Evolutionary conservation across 305 asterid species (phyloP).

Genomic region (Lippia alba): DNA sequence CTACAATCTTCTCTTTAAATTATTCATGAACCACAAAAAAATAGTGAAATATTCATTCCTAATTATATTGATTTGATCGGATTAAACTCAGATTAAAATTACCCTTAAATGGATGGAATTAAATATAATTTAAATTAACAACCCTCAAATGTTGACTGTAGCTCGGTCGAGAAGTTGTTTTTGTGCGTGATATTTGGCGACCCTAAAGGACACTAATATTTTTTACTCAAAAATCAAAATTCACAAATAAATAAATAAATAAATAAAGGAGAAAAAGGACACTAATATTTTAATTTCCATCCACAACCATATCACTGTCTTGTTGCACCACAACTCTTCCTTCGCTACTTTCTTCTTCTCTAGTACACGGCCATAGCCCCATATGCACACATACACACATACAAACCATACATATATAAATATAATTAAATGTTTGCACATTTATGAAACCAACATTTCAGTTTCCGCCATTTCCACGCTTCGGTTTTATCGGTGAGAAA

Average conservation of each 20-base stretch:
- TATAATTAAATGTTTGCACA: neutral
- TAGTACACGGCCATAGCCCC: neutral
- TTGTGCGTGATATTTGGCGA: conserved; percentile 4
- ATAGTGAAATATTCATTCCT: too few relatives aligned
- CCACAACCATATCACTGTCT: neutral
- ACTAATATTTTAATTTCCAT: neutral
- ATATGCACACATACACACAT: neutral
- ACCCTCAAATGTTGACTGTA: too few relatives aligned
- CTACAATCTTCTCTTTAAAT: too few relatives aligned
- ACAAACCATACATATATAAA: neutral
- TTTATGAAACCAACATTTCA: neutral
- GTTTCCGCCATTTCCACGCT: neutral
- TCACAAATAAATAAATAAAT: too few relatives aligned
- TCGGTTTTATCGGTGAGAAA: conserved; percentile 35
- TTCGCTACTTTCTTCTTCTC: neutral
- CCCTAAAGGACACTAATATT: neutral
- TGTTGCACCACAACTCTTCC: neutral
- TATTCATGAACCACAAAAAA: too few relatives aligned
- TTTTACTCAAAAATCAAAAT: too few relatives aligned
- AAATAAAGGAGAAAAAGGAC: too few relatives aligned
- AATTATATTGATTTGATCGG: too few relatives aligned
- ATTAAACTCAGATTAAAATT: too few relatives aligned
- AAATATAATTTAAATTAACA: too few relatives aligned
- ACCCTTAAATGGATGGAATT: too few relatives aligned
- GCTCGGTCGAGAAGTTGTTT: neutral